phyloP scores from a whole-genome alignment of 129 eudicot species.

The Smallanthus sonchifolius region DNA sequence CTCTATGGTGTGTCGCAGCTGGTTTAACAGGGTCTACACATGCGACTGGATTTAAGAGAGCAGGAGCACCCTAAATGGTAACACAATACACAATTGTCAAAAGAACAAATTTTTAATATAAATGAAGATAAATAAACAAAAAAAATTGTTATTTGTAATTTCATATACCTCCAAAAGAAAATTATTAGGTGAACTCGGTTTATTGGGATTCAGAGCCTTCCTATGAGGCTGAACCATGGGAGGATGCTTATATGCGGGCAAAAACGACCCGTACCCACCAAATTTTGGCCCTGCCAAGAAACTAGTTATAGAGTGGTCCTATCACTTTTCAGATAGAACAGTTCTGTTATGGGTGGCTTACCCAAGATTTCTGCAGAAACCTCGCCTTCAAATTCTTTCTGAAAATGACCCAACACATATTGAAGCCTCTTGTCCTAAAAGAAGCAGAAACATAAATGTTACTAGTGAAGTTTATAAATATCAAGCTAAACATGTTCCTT shows the following conservation, averaged over 20 bases:
- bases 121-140: constrained; percentile 4
- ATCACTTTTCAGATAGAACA: constrained; percentile 21
- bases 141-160: neutral
- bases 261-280: constrained; percentile 90
- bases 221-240: constrained; percentile 40
- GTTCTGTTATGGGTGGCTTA: constrained; percentile 35
- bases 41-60: constrained; percentile 28
- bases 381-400: constrained; percentile 75
- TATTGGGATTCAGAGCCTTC: constrained; percentile 36
- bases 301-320: constrained; percentile 11
- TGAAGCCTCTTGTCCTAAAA: constrained; percentile 78
- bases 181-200: constrained; percentile 33
- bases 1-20: neutral
- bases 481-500: constrained; percentile 6
- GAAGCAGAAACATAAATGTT: constrained; percentile 24
- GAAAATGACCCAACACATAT: constrained; percentile 66
- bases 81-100: constrained; percentile 34
- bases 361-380: constrained; percentile 61
- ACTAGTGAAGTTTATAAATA: constrained; percentile 7
- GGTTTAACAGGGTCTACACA: constrained; percentile 31
- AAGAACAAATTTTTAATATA: constrained; percentile 11
- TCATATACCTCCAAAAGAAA: constrained; percentile 46
- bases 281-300: constrained; percentile 61
- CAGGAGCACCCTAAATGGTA: constrained; percentile 40
- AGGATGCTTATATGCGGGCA: constrained; percentile 55